Evolutionary conservation across 2,329 filamentous ascomycete genomes (phyloP), one percentile per base, ranked within the genome.

Genomic region (Penicillium sumatraense): DNA sequence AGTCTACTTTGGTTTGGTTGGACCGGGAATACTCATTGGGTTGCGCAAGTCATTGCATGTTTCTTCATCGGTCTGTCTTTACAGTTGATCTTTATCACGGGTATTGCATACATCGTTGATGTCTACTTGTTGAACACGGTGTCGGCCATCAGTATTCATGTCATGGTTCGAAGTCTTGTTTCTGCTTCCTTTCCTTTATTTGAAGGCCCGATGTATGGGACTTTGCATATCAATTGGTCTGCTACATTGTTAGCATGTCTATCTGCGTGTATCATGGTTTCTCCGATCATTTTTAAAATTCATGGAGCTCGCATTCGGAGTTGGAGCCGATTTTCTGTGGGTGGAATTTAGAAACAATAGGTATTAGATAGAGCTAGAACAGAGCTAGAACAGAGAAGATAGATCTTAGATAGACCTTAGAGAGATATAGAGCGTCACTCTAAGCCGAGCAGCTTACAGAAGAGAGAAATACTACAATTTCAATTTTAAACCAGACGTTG

Each of bases 181-280:
- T 68, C 61, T 4, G 72, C 68, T 2, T 69, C 62, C 1, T 69
- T 68, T 27, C 66, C 66, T 4, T 51, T 67, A 11, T 63, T 62
- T 38, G 63, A 63, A 21, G 48, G 53, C 1, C 55, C 59, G 1
- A 60, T 65, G 58, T 67, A 65, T 48, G 40, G 56, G 4, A 44
- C 20, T 3, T 27, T 65, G 40, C 55, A 59, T 10, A 57, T 67
- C 6, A 59, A 63, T 33, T 67, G 59, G 57, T 61, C 64, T 20
- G 53, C 61, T 14, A 67, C 64, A 2, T 26, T 67, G 31, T 35
- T 65, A 6, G 61, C 60, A 1, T 58, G 42, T 0, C 7, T 67
- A 31, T 81, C 72, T 2, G 81, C 78, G 0, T 88, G 85, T 31
- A 96, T 79, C 57, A 96, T 81, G 2, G 91, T 90, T 63, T 96